A percentile compares a stretch with the other conserved stretches of the same genome.
Conservation (phyloP, 495 filamentous ascomycete genomes). For the Daldinia vernicosa region DNA sequence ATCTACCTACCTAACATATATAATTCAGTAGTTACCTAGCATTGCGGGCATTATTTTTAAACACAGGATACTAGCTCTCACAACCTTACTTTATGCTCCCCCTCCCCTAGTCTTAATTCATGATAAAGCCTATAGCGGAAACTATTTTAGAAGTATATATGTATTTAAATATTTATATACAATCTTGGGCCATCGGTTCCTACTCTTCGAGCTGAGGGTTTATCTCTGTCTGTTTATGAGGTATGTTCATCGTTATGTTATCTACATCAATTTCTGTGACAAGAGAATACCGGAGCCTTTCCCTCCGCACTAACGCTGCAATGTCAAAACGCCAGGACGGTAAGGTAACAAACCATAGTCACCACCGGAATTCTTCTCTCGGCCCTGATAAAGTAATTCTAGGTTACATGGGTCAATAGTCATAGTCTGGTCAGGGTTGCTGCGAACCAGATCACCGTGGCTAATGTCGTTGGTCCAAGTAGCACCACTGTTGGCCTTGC, state of each 20-base stretch:
- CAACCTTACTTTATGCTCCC: no score
- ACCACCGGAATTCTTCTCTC: conserved; percentile 42
- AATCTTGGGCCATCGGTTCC: background rate
- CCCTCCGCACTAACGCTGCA: conserved; percentile 37
- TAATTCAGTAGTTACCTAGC: no score
- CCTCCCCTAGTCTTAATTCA: no score
- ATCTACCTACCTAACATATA: no score
- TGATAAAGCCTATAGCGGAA: no score
- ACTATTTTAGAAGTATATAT: no score
- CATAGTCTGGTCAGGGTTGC: conserved; percentile 64
- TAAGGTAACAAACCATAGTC: conserved; percentile 60
- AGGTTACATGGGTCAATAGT: conserved; percentile 66
- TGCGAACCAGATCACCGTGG: conserved; percentile 67
- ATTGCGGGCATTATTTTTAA: no score
- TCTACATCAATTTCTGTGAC: background rate
- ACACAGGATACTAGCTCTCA: no score
- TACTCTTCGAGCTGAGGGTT: no score
- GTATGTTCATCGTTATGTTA: background rate
- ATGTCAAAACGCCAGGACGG: conserved; percentile 61
- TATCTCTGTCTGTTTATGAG: no score
- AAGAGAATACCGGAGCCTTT: background rate
- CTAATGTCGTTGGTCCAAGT: conserved; percentile 73
- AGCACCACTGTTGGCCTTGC: conserved; percentile 68
- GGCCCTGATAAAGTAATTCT: conserved; percentile 67
- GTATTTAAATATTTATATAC: background rate